Conservation (phyloP, 2,329 filamentous ascomycete genomes). For the Sclerotinia sclerotiorum region DNA sequence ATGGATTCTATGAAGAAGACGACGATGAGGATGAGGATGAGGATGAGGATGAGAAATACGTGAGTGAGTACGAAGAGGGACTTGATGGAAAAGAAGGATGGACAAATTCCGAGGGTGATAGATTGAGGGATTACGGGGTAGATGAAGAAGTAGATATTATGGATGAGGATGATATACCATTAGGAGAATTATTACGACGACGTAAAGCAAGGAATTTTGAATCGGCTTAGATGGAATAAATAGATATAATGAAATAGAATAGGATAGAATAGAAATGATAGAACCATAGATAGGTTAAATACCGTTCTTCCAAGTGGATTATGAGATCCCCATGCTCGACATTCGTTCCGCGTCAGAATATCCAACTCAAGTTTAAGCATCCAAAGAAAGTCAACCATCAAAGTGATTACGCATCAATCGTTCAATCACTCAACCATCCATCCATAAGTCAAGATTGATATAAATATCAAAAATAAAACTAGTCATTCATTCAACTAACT, state of each 20-base stretch:
- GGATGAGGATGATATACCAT: constrained; percentile 63
- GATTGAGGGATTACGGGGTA: constrained; percentile 73
- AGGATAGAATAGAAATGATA: background rate
- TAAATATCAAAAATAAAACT: background rate
- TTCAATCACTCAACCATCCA: background rate
- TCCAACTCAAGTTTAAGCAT: too few species aligned
- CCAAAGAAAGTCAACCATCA: too few species aligned
- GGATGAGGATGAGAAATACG: constrained; percentile 37
- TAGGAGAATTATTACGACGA: constrained; percentile 65
- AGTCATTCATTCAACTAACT: too few species aligned
- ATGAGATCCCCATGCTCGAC: too few species aligned
- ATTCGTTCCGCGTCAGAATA: too few species aligned
- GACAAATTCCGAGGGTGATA: constrained; percentile 74
- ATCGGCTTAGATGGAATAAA: background rate
- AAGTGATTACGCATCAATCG: too few species aligned
- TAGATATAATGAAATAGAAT: background rate
- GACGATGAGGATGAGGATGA: constrained; percentile 27
- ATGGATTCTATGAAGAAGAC: constrained; percentile 30
- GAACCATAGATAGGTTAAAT: background rate
- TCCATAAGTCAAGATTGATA: background rate
- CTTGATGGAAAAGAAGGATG: constrained; percentile 58
- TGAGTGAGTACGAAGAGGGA: constrained; percentile 38
- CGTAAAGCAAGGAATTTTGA: constrained; percentile 43
- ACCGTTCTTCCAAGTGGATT: too few species aligned
- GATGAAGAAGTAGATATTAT: constrained; percentile 68